A percentile compares a stretch with the other conserved stretches of the same genome.
Evolutionary conservation across 2,329 filamentous ascomycete species (phyloP).

Genomic region (Exophiala lecanii-corni): DNA sequence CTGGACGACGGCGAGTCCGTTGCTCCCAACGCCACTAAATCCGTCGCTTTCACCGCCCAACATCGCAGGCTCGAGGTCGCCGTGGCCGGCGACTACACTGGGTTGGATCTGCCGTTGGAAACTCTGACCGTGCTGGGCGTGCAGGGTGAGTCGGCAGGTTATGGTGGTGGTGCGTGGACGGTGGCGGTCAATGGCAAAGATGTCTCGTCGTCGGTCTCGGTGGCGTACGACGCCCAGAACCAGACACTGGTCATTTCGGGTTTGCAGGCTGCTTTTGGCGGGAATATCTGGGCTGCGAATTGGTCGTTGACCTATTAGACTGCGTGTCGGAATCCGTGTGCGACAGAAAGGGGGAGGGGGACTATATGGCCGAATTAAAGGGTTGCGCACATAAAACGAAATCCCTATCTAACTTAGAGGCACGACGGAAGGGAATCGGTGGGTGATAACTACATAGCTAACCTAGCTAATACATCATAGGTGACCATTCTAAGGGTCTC

Average conservation of each 20-base stretch:
- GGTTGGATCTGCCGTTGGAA: conserved; percentile 51
- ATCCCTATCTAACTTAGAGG: too few species aligned
- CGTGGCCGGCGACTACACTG: conserved; percentile 50
- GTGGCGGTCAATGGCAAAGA: conserved; percentile 51
- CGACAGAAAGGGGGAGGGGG: too few species aligned
- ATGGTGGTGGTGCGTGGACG: conserved; percentile 9
- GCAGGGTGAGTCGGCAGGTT: conserved; percentile 30
- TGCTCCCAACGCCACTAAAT: conserved; percentile 50
- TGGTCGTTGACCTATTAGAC: conserved; percentile 59
- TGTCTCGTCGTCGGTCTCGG: conserved; percentile 36
- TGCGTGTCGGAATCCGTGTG: too few species aligned
- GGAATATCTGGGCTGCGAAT: conserved; percentile 54
- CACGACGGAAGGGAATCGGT: too few species aligned
- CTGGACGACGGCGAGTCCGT: conserved; percentile 71
- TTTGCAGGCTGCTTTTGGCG: conserved; percentile 45
- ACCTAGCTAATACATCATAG: too few species aligned
- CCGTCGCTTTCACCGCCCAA: conserved; percentile 41
- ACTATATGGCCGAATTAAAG: too few species aligned
- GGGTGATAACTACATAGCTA: too few species aligned
- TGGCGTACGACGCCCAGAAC: conserved; percentile 44
- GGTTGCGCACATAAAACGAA: too few species aligned
- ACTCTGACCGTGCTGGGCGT: conserved; percentile 63
- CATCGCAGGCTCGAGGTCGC: conserved; percentile 44
- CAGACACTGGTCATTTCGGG: conserved; percentile 49
- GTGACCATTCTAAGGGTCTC: too few species aligned